These are phyloP conservation scores for Noccaea bulbosa DNA, from an alignment of 345 rosid genomes.

Conservation along the genomic window DNA sequence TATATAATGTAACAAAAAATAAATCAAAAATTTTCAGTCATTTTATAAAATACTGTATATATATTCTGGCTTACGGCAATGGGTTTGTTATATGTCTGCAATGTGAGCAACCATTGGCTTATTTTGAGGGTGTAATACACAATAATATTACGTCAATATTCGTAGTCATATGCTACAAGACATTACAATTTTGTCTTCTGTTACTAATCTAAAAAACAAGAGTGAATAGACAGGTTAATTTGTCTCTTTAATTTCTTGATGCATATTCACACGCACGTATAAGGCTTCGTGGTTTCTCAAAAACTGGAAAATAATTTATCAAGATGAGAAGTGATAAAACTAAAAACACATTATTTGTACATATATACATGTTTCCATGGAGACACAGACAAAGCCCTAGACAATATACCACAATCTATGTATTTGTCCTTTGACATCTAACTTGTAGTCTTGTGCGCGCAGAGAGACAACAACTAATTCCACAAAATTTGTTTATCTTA, in stretches of 20 bases:
- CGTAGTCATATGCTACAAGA: constrained; percentile 35
- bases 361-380: constrained; percentile 41
- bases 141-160: constrained; percentile 25
- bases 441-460: constrained; percentile 40
- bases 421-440: constrained; percentile 43
- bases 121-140: constrained; percentile 26
- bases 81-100: constrained; percentile 31
- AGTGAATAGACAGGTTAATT: constrained; percentile 36
- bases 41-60: not conserved
- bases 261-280: constrained; percentile 7
- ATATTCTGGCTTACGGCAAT: constrained; percentile 3
- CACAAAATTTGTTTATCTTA: not conserved
- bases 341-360: constrained; percentile 5
- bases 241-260: constrained; percentile 47
- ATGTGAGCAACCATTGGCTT: constrained; percentile 30
- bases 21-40: not conserved
- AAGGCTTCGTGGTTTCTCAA: constrained; percentile 33
- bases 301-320: constrained; percentile 41
- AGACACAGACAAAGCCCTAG: constrained; percentile 39
- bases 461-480: constrained; percentile 19
- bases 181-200: constrained; percentile 37
- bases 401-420: constrained; percentile 40
- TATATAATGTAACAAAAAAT: not conserved
- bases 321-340: constrained; percentile 19
- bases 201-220: constrained; percentile 33